Evolutionary conservation across 2,329 filamentous ascomycete genomes (phyloP), one percentile per base, ranked within the genome.

Genomic region (Laburnicola sp.): DNA sequence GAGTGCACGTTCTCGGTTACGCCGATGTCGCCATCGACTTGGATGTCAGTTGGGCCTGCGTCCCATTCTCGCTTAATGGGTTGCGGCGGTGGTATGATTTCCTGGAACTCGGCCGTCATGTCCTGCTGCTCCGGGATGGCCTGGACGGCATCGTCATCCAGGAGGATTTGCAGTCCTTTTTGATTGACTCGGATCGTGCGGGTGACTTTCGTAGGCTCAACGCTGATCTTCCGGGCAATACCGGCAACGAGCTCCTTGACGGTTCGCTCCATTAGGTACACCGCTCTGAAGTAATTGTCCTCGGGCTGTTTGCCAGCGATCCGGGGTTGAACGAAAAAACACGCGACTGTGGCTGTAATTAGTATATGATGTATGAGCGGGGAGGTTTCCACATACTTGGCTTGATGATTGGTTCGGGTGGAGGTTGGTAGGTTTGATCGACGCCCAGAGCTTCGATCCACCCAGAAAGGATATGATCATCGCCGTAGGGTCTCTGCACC

Each of bases 371-470:
- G 42, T 38, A 48, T 34, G 35, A 23, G 32, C 32, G 31, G 48
- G 42, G 67, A 11, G 35, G 30, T 16, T 26, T 34, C 37, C 46
- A 57, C 80, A 70, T 77, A 83, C 81, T 77, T 59, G 85, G 84
- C 70, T 90, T 95, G 21, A 85, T 78, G 6, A 80, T 76, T 50
- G 82, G 83, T 63, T 95, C 89, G 0, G 81, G 76, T 0, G 92
- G 92, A 38, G 94, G 87, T 51, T 87, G 84, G 69, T 97, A 99
- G 2, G 82, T 82, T 11, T 86, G 78, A 69, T 97, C 94, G n/a
- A 97, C 90, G 28, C 91, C 94, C 6, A 96, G 75, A 1, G 91
- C 91, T 69, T 97, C 91, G 56, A 97, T 94, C 86, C 88, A 96
- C 4, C 89, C 88, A 53, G 84, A 87, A 26, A 91, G 76, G 23